phyloP scores from a whole-genome alignment of 2,329 filamentous ascomycete genomes.

The Dactylella cylindrospora region DNA sequence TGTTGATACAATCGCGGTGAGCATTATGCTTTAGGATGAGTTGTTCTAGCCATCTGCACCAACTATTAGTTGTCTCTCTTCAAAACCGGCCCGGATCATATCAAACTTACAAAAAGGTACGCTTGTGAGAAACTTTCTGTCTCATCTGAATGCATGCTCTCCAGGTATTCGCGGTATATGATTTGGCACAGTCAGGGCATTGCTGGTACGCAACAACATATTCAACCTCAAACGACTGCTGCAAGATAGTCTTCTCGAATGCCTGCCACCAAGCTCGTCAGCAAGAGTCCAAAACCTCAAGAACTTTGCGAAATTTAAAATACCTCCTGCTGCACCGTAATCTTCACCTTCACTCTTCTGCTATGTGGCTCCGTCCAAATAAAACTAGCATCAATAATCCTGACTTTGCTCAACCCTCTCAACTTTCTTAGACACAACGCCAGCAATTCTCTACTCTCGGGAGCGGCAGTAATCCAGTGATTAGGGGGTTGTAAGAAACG shows the following conservation, averaged over 20 bases:
- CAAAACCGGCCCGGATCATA: neutral
- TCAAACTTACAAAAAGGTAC: constrained; percentile 66
- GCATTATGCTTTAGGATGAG: constrained; percentile 92
- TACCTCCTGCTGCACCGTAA: constrained; percentile 75
- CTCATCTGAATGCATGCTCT: constrained; percentile 89
- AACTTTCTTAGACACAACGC: constrained; percentile 88
- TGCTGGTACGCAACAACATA: constrained; percentile 90
- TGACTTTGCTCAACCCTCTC: constrained; percentile 79
- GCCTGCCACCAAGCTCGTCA: constrained; percentile 54
- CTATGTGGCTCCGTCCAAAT: constrained; percentile 99
- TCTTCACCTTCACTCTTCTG: constrained; percentile 85
- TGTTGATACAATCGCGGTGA: constrained; percentile 92
- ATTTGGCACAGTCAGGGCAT: constrained; percentile 92
- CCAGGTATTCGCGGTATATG: constrained; percentile 96
- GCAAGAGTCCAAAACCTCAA: neutral
- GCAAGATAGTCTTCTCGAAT: constrained; percentile 69
- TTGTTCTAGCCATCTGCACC: constrained; percentile 67
- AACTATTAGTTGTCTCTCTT: constrained; percentile 46
- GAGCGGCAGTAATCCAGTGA: constrained; percentile 80
- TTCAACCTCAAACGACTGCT: constrained; percentile 93
- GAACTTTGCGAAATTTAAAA: neutral
- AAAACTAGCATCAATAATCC: constrained; percentile 93
- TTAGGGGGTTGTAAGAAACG: constrained; percentile 84
- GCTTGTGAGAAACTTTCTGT: constrained; percentile 95
- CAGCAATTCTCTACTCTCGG: constrained; percentile 87